phyloP scores from a whole-genome alignment of 164 flowering plant genomes.

The Platanus orientalis region DNA sequence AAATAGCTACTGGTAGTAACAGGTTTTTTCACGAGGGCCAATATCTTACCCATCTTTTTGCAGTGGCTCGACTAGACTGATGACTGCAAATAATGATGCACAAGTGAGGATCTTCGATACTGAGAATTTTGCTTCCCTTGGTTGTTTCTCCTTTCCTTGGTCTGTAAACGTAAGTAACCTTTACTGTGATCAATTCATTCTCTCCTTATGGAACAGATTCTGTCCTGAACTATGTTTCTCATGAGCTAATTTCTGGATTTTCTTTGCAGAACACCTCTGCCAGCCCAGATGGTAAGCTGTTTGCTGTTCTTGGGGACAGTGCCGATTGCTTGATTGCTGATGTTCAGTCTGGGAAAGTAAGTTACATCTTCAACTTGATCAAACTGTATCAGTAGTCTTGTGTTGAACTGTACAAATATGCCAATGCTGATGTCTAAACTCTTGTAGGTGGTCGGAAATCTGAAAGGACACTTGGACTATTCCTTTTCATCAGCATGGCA shows the following conservation, averaged over 20 bases:
- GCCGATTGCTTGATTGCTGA: constrained; percentile 72
- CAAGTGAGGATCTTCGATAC: constrained; percentile 66
- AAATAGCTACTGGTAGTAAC: not conserved
- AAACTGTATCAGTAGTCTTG: no score
- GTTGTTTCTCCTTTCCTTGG: constrained; percentile 58
- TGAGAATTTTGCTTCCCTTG: constrained; percentile 45
- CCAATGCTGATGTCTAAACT: constrained; percentile 1
- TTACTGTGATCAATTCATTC: no score
- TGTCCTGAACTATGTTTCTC: not conserved
- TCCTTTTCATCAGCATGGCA: constrained; percentile 97
- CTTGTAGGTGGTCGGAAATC: constrained; percentile 40
- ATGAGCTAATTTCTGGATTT: no score
- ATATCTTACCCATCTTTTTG: constrained; percentile 9
- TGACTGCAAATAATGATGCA: constrained; percentile 83
- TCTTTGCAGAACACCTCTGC: constrained; percentile 63
- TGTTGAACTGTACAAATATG: no score
- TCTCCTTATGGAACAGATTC: not conserved
- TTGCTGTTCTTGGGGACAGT: constrained; percentile 88
- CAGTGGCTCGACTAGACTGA: constrained; percentile 66
- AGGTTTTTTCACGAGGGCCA: not conserved
- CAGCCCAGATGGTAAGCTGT: constrained; percentile 75
- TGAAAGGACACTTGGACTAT: constrained; percentile 84
- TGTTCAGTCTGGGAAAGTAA: constrained; percentile 73
- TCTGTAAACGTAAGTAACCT: constrained; percentile 74
- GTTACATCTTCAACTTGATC: not conserved